Evolutionary conservation across 805 yeast species (phyloP).

Genomic region (Metschnikowia anglica): DNA sequence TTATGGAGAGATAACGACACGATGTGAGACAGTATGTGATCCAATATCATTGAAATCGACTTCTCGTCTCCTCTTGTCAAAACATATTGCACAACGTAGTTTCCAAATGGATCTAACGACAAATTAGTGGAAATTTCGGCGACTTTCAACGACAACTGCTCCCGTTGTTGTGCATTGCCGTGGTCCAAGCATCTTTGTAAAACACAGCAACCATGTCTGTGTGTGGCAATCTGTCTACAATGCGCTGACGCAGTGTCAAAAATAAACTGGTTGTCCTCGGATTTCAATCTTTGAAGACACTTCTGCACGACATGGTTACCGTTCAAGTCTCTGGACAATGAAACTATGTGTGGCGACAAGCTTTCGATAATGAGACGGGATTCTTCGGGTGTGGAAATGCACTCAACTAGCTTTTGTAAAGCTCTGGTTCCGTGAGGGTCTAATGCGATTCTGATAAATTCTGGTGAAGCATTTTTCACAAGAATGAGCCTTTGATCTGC

Average conservation of each 20-base stretch:
- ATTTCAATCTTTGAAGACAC: slow-evolving; percentile 69
- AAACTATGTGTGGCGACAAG: slow-evolving; percentile 68
- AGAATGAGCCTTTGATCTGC: slow-evolving; percentile 67
- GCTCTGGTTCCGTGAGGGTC: slow-evolving; percentile 98
- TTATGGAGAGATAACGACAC: slow-evolving; percentile 55
- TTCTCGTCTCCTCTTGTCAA: slow-evolving; percentile 48
- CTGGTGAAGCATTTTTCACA: slow-evolving; percentile 69
- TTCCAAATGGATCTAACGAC: slow-evolving; percentile 92
- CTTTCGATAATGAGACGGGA: slow-evolving; percentile 59
- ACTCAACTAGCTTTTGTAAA: slow-evolving; percentile 86
- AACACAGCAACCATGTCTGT: slow-evolving; percentile 94
- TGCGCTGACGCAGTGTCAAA: slow-evolving; percentile 78
- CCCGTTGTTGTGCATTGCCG: slow-evolving; percentile 70
- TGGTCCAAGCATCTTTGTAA: slow-evolving; percentile 92
- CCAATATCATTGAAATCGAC: slow-evolving; percentile 33
- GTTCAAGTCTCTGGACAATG: slow-evolving; percentile 81
- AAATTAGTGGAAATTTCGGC: slow-evolving; percentile 67
- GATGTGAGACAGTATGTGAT: slow-evolving; percentile 37
- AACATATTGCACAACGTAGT: slow-evolving; percentile 94
- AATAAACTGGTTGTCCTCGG: slow-evolving; percentile 79
- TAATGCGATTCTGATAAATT: slow-evolving; percentile 75
- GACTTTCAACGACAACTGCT: slow-evolving; percentile 62
- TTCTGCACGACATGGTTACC: slow-evolving; percentile 97
- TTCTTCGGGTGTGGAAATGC: slow-evolving; percentile 70
- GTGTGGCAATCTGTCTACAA: slow-evolving; percentile 83